A percentile compares a stretch with the other conserved stretches of the same genome.
Conservation (phyloP, 2,329 filamentous ascomycete species). For the Aplosporella prunicola region DNA sequence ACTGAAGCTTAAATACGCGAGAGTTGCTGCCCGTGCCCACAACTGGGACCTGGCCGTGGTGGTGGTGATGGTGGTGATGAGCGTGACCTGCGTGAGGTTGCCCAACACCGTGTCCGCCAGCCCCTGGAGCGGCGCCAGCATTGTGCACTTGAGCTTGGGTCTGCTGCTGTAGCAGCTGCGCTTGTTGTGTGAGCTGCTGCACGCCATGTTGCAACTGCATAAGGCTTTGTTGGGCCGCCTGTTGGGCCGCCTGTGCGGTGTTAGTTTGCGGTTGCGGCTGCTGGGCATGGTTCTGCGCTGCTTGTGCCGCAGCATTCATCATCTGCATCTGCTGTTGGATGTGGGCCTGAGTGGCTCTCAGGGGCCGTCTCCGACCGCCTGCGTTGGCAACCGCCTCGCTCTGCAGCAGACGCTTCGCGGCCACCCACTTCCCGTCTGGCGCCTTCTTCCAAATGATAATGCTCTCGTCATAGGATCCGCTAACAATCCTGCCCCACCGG, state of each 20-base stretch:
- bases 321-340: conserved; percentile 40
- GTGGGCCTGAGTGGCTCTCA: too few relatives aligned
- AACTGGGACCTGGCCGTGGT: conserved; percentile 13
- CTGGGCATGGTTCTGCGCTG: conserved; percentile 29
- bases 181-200: neutral
- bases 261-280: conserved; percentile 20
- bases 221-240: conserved; percentile 11
- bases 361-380: conserved; percentile 30
- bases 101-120: too few relatives aligned
- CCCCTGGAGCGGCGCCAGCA: too few relatives aligned
- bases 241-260: neutral
- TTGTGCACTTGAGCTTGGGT: conserved; percentile 7
- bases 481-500: conserved; percentile 87
- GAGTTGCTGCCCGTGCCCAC: conserved; percentile 31
- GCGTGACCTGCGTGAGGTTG: conserved; percentile 14
- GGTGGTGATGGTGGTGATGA: conserved; percentile 20
- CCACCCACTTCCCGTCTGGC: conserved; percentile 73
- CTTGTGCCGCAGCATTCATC: conserved; percentile 13
- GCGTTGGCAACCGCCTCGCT: conserved; percentile 52
- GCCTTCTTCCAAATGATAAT: conserved; percentile 93
- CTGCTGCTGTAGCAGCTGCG: conserved; percentile 3
- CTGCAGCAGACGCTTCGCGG: conserved; percentile 64
- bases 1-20: conserved; percentile 92
- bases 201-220: conserved; percentile 4
- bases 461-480: conserved; percentile 90